A percentile compares a stretch with the other conserved stretches of the same genome.
Evolutionary conservation across 176 grass and related monocot species (phyloP).

Genomic region (Guadua angustifolia): DNA sequence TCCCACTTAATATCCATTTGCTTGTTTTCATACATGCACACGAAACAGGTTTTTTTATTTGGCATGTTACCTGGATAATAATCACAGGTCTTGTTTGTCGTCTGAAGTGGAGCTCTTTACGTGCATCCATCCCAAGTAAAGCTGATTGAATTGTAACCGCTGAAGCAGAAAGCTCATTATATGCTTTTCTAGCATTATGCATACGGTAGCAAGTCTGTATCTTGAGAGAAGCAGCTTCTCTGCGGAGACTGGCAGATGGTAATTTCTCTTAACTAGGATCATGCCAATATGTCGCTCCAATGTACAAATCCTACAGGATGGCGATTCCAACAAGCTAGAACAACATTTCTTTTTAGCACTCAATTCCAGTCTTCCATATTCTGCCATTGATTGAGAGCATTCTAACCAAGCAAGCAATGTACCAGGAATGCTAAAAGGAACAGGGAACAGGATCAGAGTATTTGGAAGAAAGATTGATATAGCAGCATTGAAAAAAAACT

Average conservation of each 20-base stretch:
- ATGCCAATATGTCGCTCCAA: conserved; percentile 18
- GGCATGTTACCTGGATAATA: conserved; percentile 74
- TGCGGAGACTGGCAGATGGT: conserved; percentile 34
- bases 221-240: conserved; percentile 81
- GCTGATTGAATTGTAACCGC: conserved; percentile 79
- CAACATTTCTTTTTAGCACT: no score
- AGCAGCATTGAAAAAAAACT: no score
- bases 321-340: no score
- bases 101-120: conserved; percentile 86
- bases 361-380: no score
- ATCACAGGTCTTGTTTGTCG: conserved; percentile 70
- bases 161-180: conserved; percentile 58
- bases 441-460: no score
- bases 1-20: conserved; percentile 16
- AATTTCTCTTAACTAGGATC: conserved; percentile 18
- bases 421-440: no score
- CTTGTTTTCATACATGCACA: conserved; percentile 4
- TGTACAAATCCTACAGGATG: no score
- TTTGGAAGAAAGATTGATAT: no score
- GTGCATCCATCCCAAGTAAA: conserved; percentile 81
- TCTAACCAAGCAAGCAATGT: no score
- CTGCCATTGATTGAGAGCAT: no score
- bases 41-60: conserved; percentile 18
- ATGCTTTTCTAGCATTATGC: conserved; percentile 76
- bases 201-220: conserved; percentile 85